Conservation (phyloP, 1,284 basidiomycete genomes). For the Apiotrichum laibachii region DNA sequence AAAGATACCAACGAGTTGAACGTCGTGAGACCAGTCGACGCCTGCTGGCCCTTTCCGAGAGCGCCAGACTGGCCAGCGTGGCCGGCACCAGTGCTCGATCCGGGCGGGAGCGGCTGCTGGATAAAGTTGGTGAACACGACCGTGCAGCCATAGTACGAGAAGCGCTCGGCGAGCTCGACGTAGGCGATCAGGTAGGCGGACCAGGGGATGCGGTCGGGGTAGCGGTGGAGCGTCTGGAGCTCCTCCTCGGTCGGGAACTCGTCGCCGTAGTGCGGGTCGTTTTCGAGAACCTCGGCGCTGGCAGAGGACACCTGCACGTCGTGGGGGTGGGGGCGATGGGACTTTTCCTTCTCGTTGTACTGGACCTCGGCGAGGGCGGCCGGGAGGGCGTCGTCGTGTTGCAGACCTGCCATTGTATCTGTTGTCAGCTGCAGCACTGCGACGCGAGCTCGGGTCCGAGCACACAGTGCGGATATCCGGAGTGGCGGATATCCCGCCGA, state of each 20-base stretch:
- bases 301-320: background rate
- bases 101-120: constrained; percentile 57
- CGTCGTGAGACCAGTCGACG: background rate
- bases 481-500: no score
- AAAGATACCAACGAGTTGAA: constrained; percentile 9
- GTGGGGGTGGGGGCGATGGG: no score
- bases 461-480: no score
- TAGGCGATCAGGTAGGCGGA: constrained; percentile 36
- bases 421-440: no score
- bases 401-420: no score
- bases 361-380: no score
- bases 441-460: no score
- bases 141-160: constrained; percentile 21
- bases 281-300: background rate
- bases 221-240: constrained; percentile 4
- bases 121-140: constrained; percentile 31
- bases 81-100: constrained; percentile 62
- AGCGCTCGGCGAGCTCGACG: constrained; percentile 49
- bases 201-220: constrained; percentile 4
- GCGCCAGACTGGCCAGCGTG: constrained; percentile 64
- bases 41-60: constrained; percentile 26
- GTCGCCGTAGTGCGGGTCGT: constrained; percentile 7
- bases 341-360: no score
- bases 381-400: no score
- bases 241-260: constrained; percentile 20